A percentile compares a stretch with the other conserved stretches of the same genome.
Conservation (phyloP, 2,329 filamentous ascomycete genomes). For the Botrytis porri region DNA sequence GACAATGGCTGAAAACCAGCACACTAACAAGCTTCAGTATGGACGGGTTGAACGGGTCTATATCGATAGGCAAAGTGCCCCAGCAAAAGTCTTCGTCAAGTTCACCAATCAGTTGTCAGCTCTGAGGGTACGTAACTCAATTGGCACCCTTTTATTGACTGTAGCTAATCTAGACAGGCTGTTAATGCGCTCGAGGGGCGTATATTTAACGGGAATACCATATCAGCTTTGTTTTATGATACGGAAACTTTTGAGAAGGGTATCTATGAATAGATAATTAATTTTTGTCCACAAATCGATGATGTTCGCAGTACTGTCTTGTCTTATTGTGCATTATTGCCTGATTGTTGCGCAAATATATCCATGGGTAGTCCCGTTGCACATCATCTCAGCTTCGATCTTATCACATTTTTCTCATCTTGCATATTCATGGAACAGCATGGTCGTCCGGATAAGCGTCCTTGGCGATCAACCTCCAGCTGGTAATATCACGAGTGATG, state of each 20-base stretch:
- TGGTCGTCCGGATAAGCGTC: background rate
- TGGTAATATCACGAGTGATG: too few relatives aligned
- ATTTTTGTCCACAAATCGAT: background rate
- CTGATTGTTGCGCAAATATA: background rate
- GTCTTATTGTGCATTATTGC: background rate
- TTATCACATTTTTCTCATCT: background rate
- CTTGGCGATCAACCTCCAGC: background rate
- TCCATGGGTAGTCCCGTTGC: background rate
- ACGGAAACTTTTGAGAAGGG: conserved; percentile 76
- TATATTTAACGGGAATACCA: conserved; percentile 82
- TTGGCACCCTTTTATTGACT: conserved; percentile 5
- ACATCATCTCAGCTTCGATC: background rate
- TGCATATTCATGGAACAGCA: too few relatives aligned
- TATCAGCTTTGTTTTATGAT: conserved; percentile 80
- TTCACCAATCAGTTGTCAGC: conserved; percentile 85
- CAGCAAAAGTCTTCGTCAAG: conserved; percentile 79
- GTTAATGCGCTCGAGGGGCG: conserved; percentile 87
- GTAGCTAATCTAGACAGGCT: conserved; percentile 53
- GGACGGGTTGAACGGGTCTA: conserved; percentile 78
- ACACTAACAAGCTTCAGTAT: conserved; percentile 52
- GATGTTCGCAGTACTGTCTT: background rate
- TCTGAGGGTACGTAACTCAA: conserved; percentile 61
- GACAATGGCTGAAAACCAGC: conserved; percentile 12
- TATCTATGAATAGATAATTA: conserved; percentile 43
- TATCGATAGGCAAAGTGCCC: conserved; percentile 60